Base-by-base conservation (phyloP, 2,329 filamentous ascomycete species). In the Fusarium sp. region DNA sequence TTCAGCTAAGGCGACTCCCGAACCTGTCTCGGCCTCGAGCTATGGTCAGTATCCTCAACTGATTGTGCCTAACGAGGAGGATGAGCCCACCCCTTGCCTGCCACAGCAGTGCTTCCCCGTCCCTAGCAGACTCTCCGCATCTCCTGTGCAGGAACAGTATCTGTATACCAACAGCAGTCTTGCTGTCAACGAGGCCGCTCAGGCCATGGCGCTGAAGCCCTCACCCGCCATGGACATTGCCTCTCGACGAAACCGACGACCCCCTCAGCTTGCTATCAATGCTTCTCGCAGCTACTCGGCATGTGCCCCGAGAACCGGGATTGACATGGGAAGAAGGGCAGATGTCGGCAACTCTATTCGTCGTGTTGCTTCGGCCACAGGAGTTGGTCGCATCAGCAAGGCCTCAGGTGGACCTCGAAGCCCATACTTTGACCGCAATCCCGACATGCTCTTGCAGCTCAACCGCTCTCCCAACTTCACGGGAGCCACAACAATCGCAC, bases 201-300 rank as follows among this genome's bases (percentile, higher is more conserved):
- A 77, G 50, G 63, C 66, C n/a, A 52, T 68, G 43, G 71, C 65
- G 33, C 82, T 88, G 76, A 86, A 84, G 74, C 88, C 88, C 1
- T 85, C 88, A 0, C 85, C 87, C 11, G 84, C 85, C 0, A 83
- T 88, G 64, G 88, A 90, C 74, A 88, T 90, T 69, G 89, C 88
- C 18, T 86, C 85, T 20, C 85, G 89, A 54, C 85, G 89, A 64
- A 86, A 88, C 62, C 85, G 80, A 56, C 82, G 82, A 5, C 82
- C 82, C 11, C 80, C 88, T 31, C 84, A 86, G 33, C 82, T 90
- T n/a, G 84, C 85, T 31, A 83, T 87, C 45, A 81, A 81, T 11
- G 83, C 86, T 10, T 80, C 86, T 22, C 85, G 87, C 61, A 86
- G 82, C 72, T 85, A 82, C 45, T 84, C 87, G 0, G 84, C 73